Evolutionary conservation across 768 basidiomycete genomes (phyloP).

Genomic region (Amanita molliuscula): DNA sequence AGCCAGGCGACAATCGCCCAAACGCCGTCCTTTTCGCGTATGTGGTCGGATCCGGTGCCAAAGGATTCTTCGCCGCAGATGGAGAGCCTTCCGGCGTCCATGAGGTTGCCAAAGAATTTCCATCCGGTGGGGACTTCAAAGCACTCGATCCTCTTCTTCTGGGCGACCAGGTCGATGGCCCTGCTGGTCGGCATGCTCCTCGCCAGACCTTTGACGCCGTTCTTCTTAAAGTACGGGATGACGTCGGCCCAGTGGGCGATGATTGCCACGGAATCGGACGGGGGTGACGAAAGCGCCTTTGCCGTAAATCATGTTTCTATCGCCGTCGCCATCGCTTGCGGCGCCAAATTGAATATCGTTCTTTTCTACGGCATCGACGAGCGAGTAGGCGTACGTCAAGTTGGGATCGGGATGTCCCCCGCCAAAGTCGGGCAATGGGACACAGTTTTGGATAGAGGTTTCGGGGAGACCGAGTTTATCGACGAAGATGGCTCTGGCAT

Average conservation of each 20-base stretch:
- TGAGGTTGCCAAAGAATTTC: constrained; percentile 99
- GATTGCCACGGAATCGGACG: constrained; percentile 95
- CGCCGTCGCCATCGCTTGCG: constrained; percentile 95
- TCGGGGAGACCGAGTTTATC: constrained; percentile 72
- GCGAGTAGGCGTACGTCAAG: constrained; percentile 89
- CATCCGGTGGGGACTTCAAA: constrained; percentile 98
- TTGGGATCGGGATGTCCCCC: constrained; percentile 99
- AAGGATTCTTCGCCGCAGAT: constrained; percentile 99
- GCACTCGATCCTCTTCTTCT: constrained; percentile 85
- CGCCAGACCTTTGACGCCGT: constrained; percentile 91
- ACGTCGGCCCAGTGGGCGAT: constrained; percentile 94
- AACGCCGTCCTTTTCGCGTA: constrained; percentile 97
- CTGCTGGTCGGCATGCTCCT: constrained; percentile 97
- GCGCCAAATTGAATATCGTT: constrained; percentile 87
- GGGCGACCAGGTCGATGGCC: constrained; percentile 92
- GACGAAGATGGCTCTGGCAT: constrained; percentile 82
- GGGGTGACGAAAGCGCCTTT: constrained; percentile 97
- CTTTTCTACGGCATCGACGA: constrained; percentile 88
- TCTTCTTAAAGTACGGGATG: constrained; percentile 85
- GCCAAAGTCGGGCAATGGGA: constrained; percentile 90
- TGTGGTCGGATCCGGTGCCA: constrained; percentile 99
- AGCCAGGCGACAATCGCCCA: constrained; percentile 99
- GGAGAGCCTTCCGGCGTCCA: constrained; percentile 96
- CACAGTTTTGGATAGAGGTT: constrained; percentile 81
- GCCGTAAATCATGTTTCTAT: constrained; percentile 99